Base-by-base conservation (phyloP, 371 early-diverging fungal genomes). In the Saksenaea oblongispora region DNA sequence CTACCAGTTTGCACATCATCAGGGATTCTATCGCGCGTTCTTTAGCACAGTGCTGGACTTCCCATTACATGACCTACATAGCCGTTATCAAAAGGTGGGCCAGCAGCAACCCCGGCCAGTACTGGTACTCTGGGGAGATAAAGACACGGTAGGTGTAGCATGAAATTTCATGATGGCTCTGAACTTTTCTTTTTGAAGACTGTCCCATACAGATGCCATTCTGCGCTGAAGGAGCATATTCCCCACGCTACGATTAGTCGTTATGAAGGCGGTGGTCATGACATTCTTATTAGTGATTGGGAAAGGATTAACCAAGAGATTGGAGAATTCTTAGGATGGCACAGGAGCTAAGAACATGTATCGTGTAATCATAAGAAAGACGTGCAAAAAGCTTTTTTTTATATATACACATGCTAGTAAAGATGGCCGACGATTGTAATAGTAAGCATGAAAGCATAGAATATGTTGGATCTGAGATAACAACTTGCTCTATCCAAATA, bases 11-110 rank as follows among this genome's bases (percentile, higher is more conserved):
- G 53, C 55, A 2, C 64, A 75, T 56, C 82, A 84, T 61, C 69
- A 81, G n/a, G 84, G 84, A 7, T 76, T 79, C 34, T 60, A 80
- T 15, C 73, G 72, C 27, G 80, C 84, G 10, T 78, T 84, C 41
- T 18, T 76, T 2, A 61, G 73, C 15, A 77, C 84, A 0, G 69
- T 74, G 0, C 64, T 69, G 22, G 75, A 78, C 22, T 84, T 68
- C 47, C 79, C 82, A 0, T 70, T 79, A n/a, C 63, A 61, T 57
- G 71, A 58, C 14, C 51, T 80, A 26, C 65, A 63, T 17, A 67
- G 63, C 1, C 68, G 78, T 22, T 84, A 72, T 54, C 34, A 67
- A 10, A 62, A 34, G 9, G 73, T 84, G 10, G 84, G 79, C 5
- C 57, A 69, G 34, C 41, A 69, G 9, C 44, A 61, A 24, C 36